Base-by-base conservation (phyloP, 2,329 filamentous ascomycete genomes). In the Pseudogymnoascus sp. region DNA sequence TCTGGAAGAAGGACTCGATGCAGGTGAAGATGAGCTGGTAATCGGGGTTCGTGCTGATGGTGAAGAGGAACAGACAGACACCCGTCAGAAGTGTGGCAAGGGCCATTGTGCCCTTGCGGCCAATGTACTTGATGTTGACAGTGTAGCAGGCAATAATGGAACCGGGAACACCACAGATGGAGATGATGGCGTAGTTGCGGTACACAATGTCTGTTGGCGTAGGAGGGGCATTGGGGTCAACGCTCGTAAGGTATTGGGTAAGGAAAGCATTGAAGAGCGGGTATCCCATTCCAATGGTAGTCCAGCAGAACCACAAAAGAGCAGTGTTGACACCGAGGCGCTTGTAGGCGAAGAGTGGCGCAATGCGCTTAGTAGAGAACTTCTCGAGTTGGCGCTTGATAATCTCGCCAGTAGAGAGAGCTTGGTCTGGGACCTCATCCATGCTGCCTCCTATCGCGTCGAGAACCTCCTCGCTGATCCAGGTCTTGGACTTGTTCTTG, bases 191-290 rank as follows among this genome's bases (percentile, higher is more conserved):
- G 72, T 92, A 93, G 78, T 91, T 90, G 64, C 88, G 86, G 76
- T 94, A 95, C 0, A 84, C 83, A 21, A 76, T 75, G 47, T 70
- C 63, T 63, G 73, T 71, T 3, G 78, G 77, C 61, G 81, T 68
- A 33, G 64, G 67, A 35, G 68, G 66, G 13, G 64, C 60, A 8
- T 71, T 61, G 6, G 67, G 69, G 9, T 76, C 77, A 26, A 83
- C 81, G 61, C 84, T 81, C 24, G 85, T 83, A 63, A 95, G 83
- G 70, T 94, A 94, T 67, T 94, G 89, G 0, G 91, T 91, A n/a
- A 96, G 80, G 75, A 95, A 95, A 60, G 89, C 88, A 73, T 94
- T 94, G 81, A 93, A 96, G 1, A 96, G 82, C 0, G 90, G 90
- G 70, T 93, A 95, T 2, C 86, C 90, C 84, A 95, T 88, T 63